Conservation (phyloP, 495 filamentous ascomycete species). For the Penicillium mononematosum region DNA sequence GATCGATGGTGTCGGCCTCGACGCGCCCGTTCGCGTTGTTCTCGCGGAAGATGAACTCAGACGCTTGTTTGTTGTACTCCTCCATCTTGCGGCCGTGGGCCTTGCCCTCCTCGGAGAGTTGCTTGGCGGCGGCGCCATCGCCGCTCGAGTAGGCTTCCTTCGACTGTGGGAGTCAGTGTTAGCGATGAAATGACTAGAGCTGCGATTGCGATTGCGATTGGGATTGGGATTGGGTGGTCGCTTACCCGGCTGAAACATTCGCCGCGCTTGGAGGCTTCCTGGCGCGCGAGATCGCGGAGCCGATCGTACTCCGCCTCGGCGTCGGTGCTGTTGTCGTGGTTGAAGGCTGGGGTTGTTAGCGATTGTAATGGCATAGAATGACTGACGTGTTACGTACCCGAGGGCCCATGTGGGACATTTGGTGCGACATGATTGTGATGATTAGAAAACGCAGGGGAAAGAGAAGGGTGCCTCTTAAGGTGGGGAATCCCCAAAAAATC, state of each 20-base stretch:
- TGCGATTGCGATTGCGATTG: background rate
- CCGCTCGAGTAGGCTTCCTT: slow-evolving; percentile 77
- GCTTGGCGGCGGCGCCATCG: slow-evolving; percentile 75
- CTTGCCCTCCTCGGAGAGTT: slow-evolving; percentile 82
- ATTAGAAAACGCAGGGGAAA: background rate
- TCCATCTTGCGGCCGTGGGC: slow-evolving; percentile 74
- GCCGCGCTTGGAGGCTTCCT: slow-evolving; percentile 71
- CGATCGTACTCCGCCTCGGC: slow-evolving; percentile 90
- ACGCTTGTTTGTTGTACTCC: slow-evolving; percentile 81
- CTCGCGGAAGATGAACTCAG: slow-evolving; percentile 89
- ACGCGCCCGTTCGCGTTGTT: slow-evolving; percentile 78
- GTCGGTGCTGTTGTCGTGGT: slow-evolving; percentile 62
- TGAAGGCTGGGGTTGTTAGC: slow-evolving; percentile 65
- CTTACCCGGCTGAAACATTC: slow-evolving; percentile 70
- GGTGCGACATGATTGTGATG: slow-evolving; percentile 52
- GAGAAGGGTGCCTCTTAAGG: slow-evolving; percentile 5
- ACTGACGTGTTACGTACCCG: slow-evolving; percentile 27
- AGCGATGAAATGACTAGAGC: background rate
- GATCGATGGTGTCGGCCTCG: slow-evolving; percentile 78
- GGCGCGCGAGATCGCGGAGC: slow-evolving; percentile 76
- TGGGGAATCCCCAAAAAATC: slow-evolving; percentile 20
- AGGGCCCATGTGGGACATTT: slow-evolving; percentile 63
- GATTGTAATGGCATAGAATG: background rate
- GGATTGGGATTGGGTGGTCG: slow-evolving; percentile 8
- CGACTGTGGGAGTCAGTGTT: slow-evolving; percentile 46